Conservation (phyloP, 495 filamentous ascomycete species). For the Neurospora sp. region DNA sequence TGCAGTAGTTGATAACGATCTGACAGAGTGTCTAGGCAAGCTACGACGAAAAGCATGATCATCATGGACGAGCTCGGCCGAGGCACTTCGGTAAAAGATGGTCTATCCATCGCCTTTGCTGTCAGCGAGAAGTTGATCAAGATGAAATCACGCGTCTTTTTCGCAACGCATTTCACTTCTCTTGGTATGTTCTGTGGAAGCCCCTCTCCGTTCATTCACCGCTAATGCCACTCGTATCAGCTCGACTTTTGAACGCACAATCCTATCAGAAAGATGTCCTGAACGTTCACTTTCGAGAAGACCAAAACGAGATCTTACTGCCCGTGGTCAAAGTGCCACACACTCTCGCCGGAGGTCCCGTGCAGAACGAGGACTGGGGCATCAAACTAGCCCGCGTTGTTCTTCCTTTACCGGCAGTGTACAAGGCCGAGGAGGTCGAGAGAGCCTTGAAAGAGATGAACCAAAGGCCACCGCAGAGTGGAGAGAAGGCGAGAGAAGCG, state of each 20-base stretch:
- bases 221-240: conserved; percentile 17
- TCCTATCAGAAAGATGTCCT: conserved; percentile 62
- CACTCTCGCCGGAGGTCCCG: conserved; percentile 58
- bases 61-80: conserved; percentile 92
- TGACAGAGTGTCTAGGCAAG: conserved; percentile 37
- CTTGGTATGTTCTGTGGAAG: conserved; percentile 34
- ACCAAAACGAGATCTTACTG: conserved; percentile 22
- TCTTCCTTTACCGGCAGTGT: conserved; percentile 56
- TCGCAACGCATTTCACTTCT: conserved; percentile 85
- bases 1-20: conserved; percentile 29
- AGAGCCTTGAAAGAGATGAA: conserved; percentile 43
- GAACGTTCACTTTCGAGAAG: conserved; percentile 67
- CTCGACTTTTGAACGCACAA: conserved; percentile 50
- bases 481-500: conserved; percentile 3
- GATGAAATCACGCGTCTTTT: conserved; percentile 71
- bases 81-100: conserved; percentile 83
- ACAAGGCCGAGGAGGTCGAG: conserved; percentile 57
- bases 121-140: conserved; percentile 79
- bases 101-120: conserved; percentile 78
- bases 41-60: conserved; percentile 63
- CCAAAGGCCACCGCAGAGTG: conserved; percentile 11
- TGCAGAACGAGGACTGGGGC: conserved; percentile 67
- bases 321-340: conserved; percentile 54
- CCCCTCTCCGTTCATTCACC: background rate
- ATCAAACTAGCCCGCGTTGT: conserved; percentile 67